Conservation (phyloP, 75 land plant species). For the Selaginella moellendorffii region DNA sequence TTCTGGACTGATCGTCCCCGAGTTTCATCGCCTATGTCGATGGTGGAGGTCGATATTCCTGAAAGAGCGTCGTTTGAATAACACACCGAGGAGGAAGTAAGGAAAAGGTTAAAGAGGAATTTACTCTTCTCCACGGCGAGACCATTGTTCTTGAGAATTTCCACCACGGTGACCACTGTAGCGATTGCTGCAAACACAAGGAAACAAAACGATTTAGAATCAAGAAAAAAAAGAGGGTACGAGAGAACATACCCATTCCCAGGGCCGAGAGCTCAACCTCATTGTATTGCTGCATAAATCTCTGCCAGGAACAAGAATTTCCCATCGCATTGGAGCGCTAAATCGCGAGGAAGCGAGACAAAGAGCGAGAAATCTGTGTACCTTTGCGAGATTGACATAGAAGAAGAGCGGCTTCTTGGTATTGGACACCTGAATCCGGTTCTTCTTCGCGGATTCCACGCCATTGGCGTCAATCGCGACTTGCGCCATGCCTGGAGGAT, state of each 20-base stretch:
- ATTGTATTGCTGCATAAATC: conserved; percentile 67
- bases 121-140: conserved; percentile 45
- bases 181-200: conserved; percentile 34
- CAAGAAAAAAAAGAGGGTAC: too few species aligned
- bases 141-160: conserved; percentile 54
- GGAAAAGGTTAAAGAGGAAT: too few species aligned
- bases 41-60: conserved; percentile 2
- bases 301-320: conserved; percentile 26
- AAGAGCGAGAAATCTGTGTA: conserved; percentile 14
- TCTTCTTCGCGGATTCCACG: conserved; percentile 22
- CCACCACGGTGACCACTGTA: conserved; percentile 50
- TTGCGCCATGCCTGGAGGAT: neutral
- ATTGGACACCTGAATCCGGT: conserved; percentile 59
- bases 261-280: conserved; percentile 81
- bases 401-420: conserved; percentile 63
- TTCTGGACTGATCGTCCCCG: conserved; percentile 5
- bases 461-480: conserved; percentile 1
- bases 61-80: too few species aligned
- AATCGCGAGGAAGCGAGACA: neutral
- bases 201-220: neutral
- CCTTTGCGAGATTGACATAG: conserved; percentile 65
- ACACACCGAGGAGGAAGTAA: too few species aligned
- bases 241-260: conserved; percentile 59
- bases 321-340: neutral
- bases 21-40: conserved; percentile 6